Evolutionary conservation across 2,329 filamentous ascomycete species (phyloP).

Genomic region (Celoporthe dispersa): DNA sequence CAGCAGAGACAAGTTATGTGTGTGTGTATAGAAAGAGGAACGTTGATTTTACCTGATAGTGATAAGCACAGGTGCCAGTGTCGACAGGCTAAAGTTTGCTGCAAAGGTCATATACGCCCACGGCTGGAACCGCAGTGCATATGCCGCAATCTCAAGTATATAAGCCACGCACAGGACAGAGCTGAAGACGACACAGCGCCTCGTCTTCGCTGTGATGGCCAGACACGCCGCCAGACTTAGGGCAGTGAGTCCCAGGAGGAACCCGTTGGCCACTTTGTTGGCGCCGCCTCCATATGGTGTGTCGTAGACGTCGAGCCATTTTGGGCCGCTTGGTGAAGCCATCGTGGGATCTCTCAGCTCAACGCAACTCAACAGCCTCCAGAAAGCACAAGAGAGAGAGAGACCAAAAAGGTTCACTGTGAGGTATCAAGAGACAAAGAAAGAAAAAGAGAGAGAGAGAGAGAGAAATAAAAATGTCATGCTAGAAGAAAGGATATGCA

Average conservation of each 20-base stretch:
- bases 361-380: neutral
- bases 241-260: constrained; percentile 23
- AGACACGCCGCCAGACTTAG: constrained; percentile 22
- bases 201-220: constrained; percentile 19
- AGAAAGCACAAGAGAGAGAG: neutral
- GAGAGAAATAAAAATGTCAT: neutral
- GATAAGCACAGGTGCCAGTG: constrained; percentile 37
- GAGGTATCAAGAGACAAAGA: neutral
- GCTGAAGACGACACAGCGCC: constrained; percentile 24
- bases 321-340: constrained; percentile 7
- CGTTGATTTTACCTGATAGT: constrained; percentile 34
- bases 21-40: neutral
- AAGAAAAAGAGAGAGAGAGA: neutral
- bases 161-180: constrained; percentile 23
- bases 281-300: constrained; percentile 26
- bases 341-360: neutral
- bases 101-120: constrained; percentile 23
- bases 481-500: neutral
- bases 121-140: constrained; percentile 20
- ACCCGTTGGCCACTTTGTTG: constrained; percentile 15
- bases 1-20: too few relatives aligned
- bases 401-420: neutral
- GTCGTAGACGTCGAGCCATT: constrained; percentile 20
- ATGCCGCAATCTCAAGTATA: constrained; percentile 21
- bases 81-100: constrained; percentile 27